Evolutionary conservation across 208 protist genomes (phyloP).

Genomic region (Acanthamoeba castellanii): DNA sequence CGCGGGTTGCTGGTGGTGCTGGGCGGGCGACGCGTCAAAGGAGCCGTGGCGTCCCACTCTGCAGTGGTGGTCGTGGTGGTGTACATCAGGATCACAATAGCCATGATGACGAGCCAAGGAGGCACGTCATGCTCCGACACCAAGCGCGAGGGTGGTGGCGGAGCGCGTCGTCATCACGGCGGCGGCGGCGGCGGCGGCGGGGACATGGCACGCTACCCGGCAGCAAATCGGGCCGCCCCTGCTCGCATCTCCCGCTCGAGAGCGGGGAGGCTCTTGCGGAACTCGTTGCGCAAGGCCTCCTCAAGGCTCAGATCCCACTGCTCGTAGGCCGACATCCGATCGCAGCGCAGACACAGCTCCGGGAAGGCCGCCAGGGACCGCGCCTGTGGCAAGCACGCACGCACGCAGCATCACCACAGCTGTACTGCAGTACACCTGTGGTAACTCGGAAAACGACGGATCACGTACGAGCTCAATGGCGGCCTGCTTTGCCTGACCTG

Average conservation of each 20-base stretch:
- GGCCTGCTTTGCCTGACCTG: neutral
- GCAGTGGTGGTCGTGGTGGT: too few species aligned
- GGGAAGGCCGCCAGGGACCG: neutral
- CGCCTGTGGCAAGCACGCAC: neutral
- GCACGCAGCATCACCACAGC: neutral
- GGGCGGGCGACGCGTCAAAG: too few species aligned
- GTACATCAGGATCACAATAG: too few species aligned
- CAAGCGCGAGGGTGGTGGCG: too few species aligned
- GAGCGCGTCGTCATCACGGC: neutral
- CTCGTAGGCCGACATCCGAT: constrained; percentile 8
- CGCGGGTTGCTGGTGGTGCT: too few species aligned
- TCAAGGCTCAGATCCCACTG: neutral
- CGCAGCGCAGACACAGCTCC: neutral
- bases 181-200: neutral
- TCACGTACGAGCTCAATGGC: neutral
- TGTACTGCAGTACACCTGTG: neutral
- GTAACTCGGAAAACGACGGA: neutral
- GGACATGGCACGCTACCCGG: neutral
- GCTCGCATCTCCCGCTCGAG: neutral
- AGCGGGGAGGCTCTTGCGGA: neutral
- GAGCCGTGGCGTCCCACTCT: too few species aligned
- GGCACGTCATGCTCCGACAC: too few species aligned
- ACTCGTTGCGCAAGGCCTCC: constrained; percentile 27
- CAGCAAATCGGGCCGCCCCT: neutral
- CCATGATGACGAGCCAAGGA: too few species aligned